Base-by-base conservation (phyloP, 805 yeast species). In the Sungouiella blattae region DNA sequence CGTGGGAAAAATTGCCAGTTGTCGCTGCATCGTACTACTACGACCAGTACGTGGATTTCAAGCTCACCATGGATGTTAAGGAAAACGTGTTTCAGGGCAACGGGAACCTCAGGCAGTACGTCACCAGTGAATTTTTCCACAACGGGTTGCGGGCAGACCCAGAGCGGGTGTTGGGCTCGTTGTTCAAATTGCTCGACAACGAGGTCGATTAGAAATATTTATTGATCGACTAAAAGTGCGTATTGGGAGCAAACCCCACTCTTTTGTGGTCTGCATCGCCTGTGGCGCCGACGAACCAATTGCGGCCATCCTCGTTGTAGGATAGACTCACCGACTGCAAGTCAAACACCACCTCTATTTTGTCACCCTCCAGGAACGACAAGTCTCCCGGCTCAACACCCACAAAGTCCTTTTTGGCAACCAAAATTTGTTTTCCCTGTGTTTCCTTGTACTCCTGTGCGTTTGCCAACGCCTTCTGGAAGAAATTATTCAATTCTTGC, bases 41-140 rank as follows among this genome's bases (percentile, higher is more conserved):
- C 37, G 81, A 75, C 46, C 75, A 69, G 47, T 75, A 74, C 47
- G 80, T 75, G 28, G 78, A 73, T 47, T 70, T 68, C 38, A 61
- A 62, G 11, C 40, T 71, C 20, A 54, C 71, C 13, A 62, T 59
- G 45, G 50, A 53, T 36, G 70, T 69, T 21, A 60, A 61, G 25
- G 37, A 55, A 7, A 36, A 52, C 7, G 46, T 56, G 2, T 62
- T 60, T 43, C n/a, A n/a, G n/a, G 50, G 49, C 12, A 52, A 49
- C 28, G 62, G 56, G n/a, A 70, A 70, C 34, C 51, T 67, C 37
- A 53, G 66, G 43, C 64, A 62, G 39, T 65, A 55, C 36, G 57
- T 71, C n/a, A 68, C 77, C 22, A 71, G 68, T 43, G 76, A 73
- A 35, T 64, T 50, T 37, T 73, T 75, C 52, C 80, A 75, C 45